These are phyloP conservation scores for Colletotrichum tanaceti DNA, from an alignment of 2,329 filamentous ascomycete species.

Conservation along the genomic window DNA sequence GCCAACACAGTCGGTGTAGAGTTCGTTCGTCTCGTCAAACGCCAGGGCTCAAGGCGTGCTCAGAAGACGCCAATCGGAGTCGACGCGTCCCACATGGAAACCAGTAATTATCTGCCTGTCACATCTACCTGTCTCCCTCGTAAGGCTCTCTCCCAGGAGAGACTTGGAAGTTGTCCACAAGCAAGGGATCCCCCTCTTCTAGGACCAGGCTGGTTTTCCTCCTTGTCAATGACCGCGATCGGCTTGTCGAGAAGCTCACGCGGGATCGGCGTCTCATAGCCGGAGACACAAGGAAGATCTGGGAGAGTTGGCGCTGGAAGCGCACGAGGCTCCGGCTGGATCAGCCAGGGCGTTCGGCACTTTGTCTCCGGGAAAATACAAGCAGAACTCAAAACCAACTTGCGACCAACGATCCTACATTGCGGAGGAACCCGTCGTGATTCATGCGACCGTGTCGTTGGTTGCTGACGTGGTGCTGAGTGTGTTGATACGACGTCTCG, in stretches of 20 bases:
- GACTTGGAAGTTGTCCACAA: conserved; percentile 42
- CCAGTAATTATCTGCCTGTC: too few relatives aligned
- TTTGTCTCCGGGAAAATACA: neutral
- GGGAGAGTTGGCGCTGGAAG: neutral
- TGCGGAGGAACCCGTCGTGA: neutral
- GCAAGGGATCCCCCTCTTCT: conserved; percentile 40
- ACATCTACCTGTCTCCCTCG: conserved; percentile 38
- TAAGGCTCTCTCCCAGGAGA: conserved; percentile 36
- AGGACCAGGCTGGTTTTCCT: conserved; percentile 40
- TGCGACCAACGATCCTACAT: neutral
- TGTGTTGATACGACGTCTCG: conserved; percentile 25
- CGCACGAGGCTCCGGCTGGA: neutral
- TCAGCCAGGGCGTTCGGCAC: neutral
- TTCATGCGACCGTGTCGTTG: neutral
- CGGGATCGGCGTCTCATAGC: conserved; percentile 37
- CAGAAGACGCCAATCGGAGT: conserved; percentile 20
- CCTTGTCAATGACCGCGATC: conserved; percentile 40
- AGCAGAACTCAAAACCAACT: neutral
- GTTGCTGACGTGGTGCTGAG: neutral
- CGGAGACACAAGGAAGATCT: conserved; percentile 41
- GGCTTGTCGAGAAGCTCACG: conserved; percentile 34
- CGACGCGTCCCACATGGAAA: conserved; percentile 33
- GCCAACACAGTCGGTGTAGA: neutral
- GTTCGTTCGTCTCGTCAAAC: too few relatives aligned
- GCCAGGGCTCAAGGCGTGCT: neutral